phyloP scores from a whole-genome alignment of 345 rosid genomes.

The Hibiscus mutabilis region DNA sequence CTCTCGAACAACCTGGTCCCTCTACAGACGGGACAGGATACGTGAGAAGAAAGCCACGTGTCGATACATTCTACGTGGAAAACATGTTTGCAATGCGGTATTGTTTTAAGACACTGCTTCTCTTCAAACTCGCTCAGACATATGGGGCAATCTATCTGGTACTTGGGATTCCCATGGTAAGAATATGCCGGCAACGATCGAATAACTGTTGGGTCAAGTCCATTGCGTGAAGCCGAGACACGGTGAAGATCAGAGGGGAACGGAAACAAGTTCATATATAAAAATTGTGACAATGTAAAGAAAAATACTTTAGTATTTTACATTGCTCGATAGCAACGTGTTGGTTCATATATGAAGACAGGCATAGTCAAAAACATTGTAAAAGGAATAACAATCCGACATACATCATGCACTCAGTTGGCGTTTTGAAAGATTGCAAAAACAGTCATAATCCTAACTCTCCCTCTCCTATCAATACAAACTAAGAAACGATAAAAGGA shows the following conservation, averaged over 20 bases:
- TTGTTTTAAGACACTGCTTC: conserved; percentile 34
- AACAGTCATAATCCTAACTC: background rate
- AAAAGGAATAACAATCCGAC: background rate
- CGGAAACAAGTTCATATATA: background rate
- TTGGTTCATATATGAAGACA: background rate
- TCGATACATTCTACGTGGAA: conserved; percentile 48
- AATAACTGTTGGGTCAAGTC: conserved; percentile 32
- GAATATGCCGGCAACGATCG: conserved; percentile 39
- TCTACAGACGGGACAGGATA: conserved; percentile 60
- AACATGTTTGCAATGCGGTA: conserved; percentile 44
- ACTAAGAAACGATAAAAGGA: background rate
- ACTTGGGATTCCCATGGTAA: conserved; percentile 33
- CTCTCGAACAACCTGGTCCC: conserved; percentile 28
- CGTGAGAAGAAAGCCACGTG: conserved; percentile 45
- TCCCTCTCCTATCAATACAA: background rate
- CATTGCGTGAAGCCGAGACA: conserved; percentile 14
- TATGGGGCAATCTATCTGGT: conserved; percentile 42
- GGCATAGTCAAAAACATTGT: background rate
- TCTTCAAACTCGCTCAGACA: conserved; percentile 59
- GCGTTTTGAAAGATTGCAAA: conserved; percentile 4
- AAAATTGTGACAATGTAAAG: too few species aligned
- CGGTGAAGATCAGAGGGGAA: background rate
- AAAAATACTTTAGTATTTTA: background rate
- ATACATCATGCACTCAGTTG: background rate
- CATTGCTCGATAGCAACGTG: background rate